Conservation (phyloP, 2,329 filamentous ascomycete genomes). For the Mycosphaerella arachidis region DNA sequence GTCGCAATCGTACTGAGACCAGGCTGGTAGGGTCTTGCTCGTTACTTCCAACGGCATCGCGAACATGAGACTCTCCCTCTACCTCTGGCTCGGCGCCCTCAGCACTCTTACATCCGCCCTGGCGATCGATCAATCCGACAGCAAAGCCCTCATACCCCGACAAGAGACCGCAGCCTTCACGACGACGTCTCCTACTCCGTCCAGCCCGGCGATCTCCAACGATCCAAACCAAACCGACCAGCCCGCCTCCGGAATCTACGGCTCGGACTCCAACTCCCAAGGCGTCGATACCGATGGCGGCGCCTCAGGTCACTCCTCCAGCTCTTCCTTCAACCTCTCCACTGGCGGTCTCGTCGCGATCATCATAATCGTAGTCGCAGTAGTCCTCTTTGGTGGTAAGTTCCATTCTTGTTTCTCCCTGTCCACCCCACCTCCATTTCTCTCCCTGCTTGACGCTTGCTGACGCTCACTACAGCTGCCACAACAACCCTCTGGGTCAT, state of each 20-base stretch:
- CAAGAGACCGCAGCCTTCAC: background rate
- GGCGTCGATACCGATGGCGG: conserved; percentile 47
- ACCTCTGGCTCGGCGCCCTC: conserved; percentile 1
- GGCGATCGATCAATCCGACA: background rate
- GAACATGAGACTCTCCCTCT: background rate
- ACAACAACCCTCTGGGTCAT: conserved; percentile 69
- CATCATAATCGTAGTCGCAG: conserved; percentile 63
- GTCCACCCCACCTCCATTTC: conserved; percentile 1
- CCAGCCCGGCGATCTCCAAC: background rate
- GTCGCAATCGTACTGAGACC: background rate
- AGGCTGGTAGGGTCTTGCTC: background rate
- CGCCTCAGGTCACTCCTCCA: conserved; percentile 45
- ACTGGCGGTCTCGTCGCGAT: conserved; percentile 69
- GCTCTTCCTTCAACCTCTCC: conserved; percentile 59
- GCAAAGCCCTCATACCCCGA: background rate
- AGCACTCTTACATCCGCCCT: conserved; percentile 1
- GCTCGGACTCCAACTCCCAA: background rate
- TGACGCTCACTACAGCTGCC: conserved; percentile 47
- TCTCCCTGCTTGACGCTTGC: too few species aligned
- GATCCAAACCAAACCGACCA: background rate
- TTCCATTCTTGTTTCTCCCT: conserved; percentile 7
- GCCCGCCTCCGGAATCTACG: conserved; percentile 6
- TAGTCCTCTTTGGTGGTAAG: conserved; percentile 62
- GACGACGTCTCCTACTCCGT: background rate
- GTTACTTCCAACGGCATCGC: background rate